These are phyloP conservation scores for Colletotrichum camelliae DNA, from an alignment of 2,329 filamentous ascomycete species.

Conservation along the genomic window DNA sequence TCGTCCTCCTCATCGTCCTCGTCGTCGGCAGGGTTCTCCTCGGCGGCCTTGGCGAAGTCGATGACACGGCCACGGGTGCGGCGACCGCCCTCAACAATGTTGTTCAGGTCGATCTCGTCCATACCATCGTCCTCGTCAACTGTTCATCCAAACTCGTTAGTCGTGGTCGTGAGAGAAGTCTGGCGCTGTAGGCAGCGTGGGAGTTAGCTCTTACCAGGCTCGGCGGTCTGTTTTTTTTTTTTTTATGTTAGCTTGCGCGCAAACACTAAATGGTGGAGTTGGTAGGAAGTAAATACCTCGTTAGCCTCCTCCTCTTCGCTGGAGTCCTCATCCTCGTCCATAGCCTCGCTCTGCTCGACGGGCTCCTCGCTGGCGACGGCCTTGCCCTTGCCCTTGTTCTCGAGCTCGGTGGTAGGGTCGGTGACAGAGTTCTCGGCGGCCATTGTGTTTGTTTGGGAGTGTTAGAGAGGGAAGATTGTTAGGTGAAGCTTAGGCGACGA, in stretches of 20 bases:
- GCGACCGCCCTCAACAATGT: slow-evolving; percentile 80
- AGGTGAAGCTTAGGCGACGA: neutral
- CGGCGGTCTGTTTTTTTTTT: slow-evolving; percentile 25
- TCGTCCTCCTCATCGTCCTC: slow-evolving; percentile 82
- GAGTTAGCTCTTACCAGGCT: slow-evolving; percentile 25
- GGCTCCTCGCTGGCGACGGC: slow-evolving; percentile 58
- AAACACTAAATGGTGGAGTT: neutral
- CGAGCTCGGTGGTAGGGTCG: slow-evolving; percentile 51
- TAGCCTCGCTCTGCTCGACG: slow-evolving; percentile 63
- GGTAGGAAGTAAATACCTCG: slow-evolving; percentile 47
- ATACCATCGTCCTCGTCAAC: slow-evolving; percentile 80
- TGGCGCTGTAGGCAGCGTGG: neutral
- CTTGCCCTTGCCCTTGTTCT: slow-evolving; percentile 91
- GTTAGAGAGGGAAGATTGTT: slow-evolving; percentile 17
- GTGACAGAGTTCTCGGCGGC: slow-evolving; percentile 55
- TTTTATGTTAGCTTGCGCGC: slow-evolving; percentile 9
- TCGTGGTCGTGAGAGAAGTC: slow-evolving; percentile 22
- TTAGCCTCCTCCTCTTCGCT: slow-evolving; percentile 69
- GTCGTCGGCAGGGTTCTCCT: slow-evolving; percentile 78
- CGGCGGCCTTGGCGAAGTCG: slow-evolving; percentile 89
- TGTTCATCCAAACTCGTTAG: slow-evolving; percentile 35
- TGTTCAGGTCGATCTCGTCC: slow-evolving; percentile 88
- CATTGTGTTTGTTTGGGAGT: slow-evolving; percentile 41
- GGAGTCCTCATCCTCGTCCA: slow-evolving; percentile 79
- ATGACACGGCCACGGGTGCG: slow-evolving; percentile 93